phyloP scores from a whole-genome alignment of 805 yeast species.

The Cephaloascus albidus region DNA sequence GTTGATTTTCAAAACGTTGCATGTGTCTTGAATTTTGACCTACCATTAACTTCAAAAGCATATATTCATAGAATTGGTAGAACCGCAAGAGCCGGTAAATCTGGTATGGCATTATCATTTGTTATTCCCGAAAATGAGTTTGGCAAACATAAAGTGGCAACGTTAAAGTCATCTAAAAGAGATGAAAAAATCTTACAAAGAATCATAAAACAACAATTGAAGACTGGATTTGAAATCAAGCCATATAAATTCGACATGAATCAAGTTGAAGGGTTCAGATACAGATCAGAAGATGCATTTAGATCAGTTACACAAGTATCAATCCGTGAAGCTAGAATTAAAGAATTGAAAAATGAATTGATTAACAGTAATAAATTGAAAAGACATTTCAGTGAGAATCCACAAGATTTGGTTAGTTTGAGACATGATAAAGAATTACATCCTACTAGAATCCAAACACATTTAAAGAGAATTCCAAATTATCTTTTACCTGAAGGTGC shows the following conservation, averaged over 20 bases:
- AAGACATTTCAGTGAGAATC: constrained; percentile 94
- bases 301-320: constrained; percentile 87
- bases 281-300: constrained; percentile 95
- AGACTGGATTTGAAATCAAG: constrained; percentile 61
- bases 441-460: constrained; percentile 72
- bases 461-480: constrained; percentile 87
- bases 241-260: constrained; percentile 89
- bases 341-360: constrained; percentile 80
- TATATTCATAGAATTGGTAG: constrained; percentile 93
- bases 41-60: constrained; percentile 82
- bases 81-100: constrained; percentile 95
- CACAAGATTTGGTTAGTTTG: constrained; percentile 80
- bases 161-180: constrained; percentile 56
- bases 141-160: constrained; percentile 83
- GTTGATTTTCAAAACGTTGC: constrained; percentile 95
- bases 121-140: constrained; percentile 76
- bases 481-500: constrained; percentile 80
- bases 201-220: constrained; percentile 67
- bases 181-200: constrained; percentile 83
- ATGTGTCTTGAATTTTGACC: constrained; percentile 90
- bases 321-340: constrained; percentile 86
- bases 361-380: constrained; percentile 83
- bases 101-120: constrained; percentile 92
- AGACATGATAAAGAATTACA: constrained; percentile 90
- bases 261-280: constrained; percentile 92